Base-by-base conservation (phyloP, 805 yeast genomes). In the Pichia phayaonensis region DNA sequence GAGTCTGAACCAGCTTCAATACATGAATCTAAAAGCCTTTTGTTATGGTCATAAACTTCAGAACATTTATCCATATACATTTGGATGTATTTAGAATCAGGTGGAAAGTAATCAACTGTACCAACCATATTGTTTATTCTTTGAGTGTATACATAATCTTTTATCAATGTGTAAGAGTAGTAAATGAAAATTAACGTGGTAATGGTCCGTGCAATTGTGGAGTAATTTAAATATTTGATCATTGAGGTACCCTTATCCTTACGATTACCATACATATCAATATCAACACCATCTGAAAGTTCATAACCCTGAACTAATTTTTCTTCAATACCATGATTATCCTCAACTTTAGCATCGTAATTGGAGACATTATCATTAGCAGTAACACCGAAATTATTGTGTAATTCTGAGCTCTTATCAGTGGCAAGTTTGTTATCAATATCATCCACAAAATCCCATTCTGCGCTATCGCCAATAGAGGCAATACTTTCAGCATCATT, bases 101-200 rank as follows among this genome's bases (percentile, higher is more conserved):
- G 10, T 7, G 55, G 50, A 38, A 51, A 42, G 3, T 51, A 46
- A 40, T 44, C 44, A 20, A 46, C 12, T 10, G 45, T 26, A 10
- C 51, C 51, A 24, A 50, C 44, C 48, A 42, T 45, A 36, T 46
- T 41, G 18, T 38, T n/a, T 13, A 45, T 34, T 23, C 26, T 48
- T 20, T 41, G 34, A 13, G 15, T 23, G 18, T 48, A 39, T 10
- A 39, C 24, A 16, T 16, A 8, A 26, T 36, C 27, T 16, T 16
- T 15, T 11, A 23, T 5, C 26, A 26, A 18, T 31, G 10, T 10
- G 29, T 16, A 42, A 6, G 23, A 8, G 18, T 8, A 41, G 23
- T 24, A 41, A 8, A 41, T 29, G 3, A 40, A 21, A 20, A 41
- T 10, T n/a, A n/a, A 16, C 10, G 38, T 8, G 8, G 20, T 11